Percentiles rank a stretch among this genome's conserved stretches.
These are phyloP conservation scores for Hyphopichia fennica DNA, from an alignment of 1,139 yeast genomes.

Conservation along the genomic window DNA sequence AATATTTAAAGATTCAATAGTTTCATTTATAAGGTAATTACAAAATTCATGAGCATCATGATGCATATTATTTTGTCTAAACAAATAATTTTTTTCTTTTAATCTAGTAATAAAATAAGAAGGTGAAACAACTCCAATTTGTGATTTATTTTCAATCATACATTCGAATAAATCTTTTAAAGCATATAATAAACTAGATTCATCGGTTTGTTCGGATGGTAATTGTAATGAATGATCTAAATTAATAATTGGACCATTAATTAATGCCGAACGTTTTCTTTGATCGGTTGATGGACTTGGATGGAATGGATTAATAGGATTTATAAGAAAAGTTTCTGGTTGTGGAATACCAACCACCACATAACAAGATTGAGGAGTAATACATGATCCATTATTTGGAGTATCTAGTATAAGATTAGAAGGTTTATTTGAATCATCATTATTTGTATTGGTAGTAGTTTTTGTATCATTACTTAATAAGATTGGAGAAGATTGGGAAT, in stretches of 20 bases:
- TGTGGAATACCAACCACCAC: conserved; percentile 46
- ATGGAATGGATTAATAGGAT: conserved; percentile 43
- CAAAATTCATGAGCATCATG: conserved; percentile 98
- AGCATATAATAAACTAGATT: conserved; percentile 64
- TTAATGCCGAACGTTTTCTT: conserved; percentile 75
- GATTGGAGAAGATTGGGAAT: conserved; percentile 40
- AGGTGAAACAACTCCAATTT: conserved; percentile 86
- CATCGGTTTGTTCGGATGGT: conserved; percentile 43
- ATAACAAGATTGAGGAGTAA: conserved; percentile 32
- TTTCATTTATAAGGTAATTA: conserved; percentile 79
- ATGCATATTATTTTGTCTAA: conserved; percentile 85
- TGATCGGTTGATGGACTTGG: conserved; percentile 67
- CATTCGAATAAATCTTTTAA: conserved; percentile 84
- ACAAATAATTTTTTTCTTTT: conserved; percentile 79
- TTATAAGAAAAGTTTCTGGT: conserved; percentile 36
- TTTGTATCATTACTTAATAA: conserved; percentile 22
- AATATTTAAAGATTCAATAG: conserved; percentile 66
- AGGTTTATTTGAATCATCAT: background rate
- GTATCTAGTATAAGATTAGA: conserved; percentile 2
- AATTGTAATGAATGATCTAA: conserved; percentile 62
- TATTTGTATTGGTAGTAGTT: conserved; percentile 9
- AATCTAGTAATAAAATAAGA: conserved; percentile 67
- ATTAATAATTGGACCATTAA: conserved; percentile 82
- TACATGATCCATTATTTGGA: conserved; percentile 5
- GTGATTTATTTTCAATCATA: conserved; percentile 68